Evolutionary conservation across 2,329 filamentous ascomycete species (phyloP).

Genomic region (Colletotrichum sp.): DNA sequence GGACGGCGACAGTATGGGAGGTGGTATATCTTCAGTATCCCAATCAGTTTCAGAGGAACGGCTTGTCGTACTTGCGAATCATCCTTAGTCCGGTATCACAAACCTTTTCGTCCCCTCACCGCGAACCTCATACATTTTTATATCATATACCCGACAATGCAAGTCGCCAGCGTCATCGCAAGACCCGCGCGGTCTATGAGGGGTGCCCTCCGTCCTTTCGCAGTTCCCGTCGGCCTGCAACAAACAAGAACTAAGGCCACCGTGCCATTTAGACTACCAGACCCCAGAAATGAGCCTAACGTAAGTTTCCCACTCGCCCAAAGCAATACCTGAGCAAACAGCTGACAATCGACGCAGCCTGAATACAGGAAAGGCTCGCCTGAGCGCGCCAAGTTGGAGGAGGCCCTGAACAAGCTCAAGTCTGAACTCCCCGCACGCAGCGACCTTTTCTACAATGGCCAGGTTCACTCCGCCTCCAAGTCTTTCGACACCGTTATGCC

Average conservation of each 20-base stretch:
- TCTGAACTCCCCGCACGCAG: constrained; percentile 34
- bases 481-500: constrained; percentile 36
- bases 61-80: not conserved
- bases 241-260: constrained; percentile 30
- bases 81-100: not conserved
- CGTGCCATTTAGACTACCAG: constrained; percentile 34
- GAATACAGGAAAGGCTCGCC: constrained; percentile 32
- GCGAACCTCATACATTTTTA: not conserved
- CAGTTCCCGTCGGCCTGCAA: constrained; percentile 15
- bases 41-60: not conserved
- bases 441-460: constrained; percentile 35
- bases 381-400: constrained; percentile 33
- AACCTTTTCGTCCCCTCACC: not conserved
- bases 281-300: constrained; percentile 36
- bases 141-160: not conserved
- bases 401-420: constrained; percentile 31
- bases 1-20: not conserved
- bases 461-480: constrained; percentile 28
- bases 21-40: not conserved
- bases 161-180: not conserved
- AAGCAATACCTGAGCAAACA: not conserved
- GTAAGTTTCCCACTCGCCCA: constrained; percentile 19
- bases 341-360: constrained; percentile 22
- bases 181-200: not conserved
- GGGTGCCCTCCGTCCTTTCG: constrained; percentile 2